phyloP scores from a whole-genome alignment of 2,329 filamentous ascomycete genomes.

The Fusarium tupiense region DNA sequence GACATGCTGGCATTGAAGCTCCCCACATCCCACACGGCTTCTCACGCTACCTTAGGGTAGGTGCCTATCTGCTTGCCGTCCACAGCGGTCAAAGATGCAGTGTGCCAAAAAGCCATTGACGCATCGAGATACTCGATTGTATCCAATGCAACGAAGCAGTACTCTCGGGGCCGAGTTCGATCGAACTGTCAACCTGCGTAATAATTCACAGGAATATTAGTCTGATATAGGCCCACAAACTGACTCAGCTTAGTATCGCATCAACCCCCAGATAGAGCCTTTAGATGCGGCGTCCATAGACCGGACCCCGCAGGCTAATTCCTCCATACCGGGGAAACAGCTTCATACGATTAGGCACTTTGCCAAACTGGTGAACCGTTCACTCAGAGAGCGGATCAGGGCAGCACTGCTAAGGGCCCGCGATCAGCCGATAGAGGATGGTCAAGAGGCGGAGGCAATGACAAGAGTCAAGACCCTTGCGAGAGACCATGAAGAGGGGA shows the following conservation, averaged over 20 bases:
- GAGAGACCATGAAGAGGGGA: slow-evolving; percentile 10
- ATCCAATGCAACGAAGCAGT: background rate
- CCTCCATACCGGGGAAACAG: slow-evolving; percentile 18
- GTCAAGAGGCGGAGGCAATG: background rate
- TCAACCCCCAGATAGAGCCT: slow-evolving; percentile 6
- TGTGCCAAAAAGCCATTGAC: slow-evolving; percentile 2
- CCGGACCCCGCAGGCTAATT: slow-evolving; percentile 36
- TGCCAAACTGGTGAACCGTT: background rate
- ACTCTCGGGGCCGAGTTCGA: background rate
- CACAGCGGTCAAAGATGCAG: slow-evolving; percentile 21
- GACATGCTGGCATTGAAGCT: slow-evolving; percentile 16
- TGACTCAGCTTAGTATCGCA: slow-evolving; percentile 36
- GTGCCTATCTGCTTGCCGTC: background rate
- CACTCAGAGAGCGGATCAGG: slow-evolving; percentile 1
- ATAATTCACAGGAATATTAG: background rate
- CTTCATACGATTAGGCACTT: slow-evolving; percentile 14
- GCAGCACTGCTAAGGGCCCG: background rate
- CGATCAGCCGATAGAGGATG: slow-evolving; percentile 13
- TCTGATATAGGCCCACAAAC: background rate
- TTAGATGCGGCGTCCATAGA: slow-evolving; percentile 20
- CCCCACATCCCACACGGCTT: slow-evolving; percentile 34
- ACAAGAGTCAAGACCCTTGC: slow-evolving; percentile 10
- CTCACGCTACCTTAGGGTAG: background rate
- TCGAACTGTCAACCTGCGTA: background rate
- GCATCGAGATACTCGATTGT: background rate